These are phyloP conservation scores for Durio zibethinus DNA, from an alignment of 345 rosid genomes.

Conservation along the genomic window DNA sequence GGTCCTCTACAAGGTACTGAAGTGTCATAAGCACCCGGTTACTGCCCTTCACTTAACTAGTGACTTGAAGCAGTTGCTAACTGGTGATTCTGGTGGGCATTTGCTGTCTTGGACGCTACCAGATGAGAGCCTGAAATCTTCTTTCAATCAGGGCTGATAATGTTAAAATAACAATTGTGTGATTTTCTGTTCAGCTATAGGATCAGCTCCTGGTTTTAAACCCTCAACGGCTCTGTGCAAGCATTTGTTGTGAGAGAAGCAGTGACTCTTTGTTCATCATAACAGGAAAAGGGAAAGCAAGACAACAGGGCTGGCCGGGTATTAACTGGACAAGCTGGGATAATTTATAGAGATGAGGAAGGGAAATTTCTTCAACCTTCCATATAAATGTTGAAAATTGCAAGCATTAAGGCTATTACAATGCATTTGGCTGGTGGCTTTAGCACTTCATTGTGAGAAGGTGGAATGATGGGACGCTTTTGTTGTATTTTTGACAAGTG, in stretches of 20 bases:
- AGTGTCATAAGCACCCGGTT: slow-evolving; percentile 82
- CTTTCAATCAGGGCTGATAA: slow-evolving; percentile 54
- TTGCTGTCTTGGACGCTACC: slow-evolving; percentile 91
- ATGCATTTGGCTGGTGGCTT: background rate
- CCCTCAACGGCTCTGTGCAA: slow-evolving; percentile 21
- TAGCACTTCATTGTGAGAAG: slow-evolving; percentile 15
- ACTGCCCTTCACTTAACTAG: slow-evolving; percentile 76
- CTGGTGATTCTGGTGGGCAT: slow-evolving; percentile 90
- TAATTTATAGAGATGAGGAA: background rate
- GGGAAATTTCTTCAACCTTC: background rate
- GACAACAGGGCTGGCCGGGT: slow-evolving; percentile 21
- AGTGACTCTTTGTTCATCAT: slow-evolving; percentile 11
- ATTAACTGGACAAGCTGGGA: background rate
- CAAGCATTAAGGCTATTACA: background rate
- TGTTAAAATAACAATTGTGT: background rate
- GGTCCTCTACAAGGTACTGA: slow-evolving; percentile 76
- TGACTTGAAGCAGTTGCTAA: slow-evolving; percentile 87
- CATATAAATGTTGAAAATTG: slow-evolving; percentile 7
- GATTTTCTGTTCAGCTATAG: slow-evolving; percentile 25
- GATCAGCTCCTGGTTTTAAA: slow-evolving; percentile 15
- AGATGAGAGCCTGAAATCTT: slow-evolving; percentile 68
- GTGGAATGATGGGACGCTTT: slow-evolving; percentile 11
- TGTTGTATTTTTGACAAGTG: slow-evolving; percentile 24
- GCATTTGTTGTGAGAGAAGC: background rate
- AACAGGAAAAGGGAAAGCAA: slow-evolving; percentile 6